A percentile compares a stretch with the other conserved stretches of the same genome.
These are phyloP conservation scores for Euphrasia confusa DNA, from an alignment of 257 asterid species.

Conservation along the genomic window DNA sequence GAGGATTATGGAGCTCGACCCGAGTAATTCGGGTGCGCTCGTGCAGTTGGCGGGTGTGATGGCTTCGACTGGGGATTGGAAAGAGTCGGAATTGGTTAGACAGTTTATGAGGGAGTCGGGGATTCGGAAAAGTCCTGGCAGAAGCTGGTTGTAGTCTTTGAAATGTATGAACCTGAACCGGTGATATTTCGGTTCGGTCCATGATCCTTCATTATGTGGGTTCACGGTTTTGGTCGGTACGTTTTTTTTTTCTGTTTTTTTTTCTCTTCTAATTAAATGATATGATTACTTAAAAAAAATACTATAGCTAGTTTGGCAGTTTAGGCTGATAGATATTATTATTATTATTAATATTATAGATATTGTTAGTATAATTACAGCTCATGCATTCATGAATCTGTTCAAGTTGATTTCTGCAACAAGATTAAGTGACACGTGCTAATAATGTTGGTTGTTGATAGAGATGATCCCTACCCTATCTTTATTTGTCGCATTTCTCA, in stretches of 20 bases:
- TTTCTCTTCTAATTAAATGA: too few species aligned
- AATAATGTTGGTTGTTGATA: neutral
- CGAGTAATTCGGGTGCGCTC: slow-evolving; percentile 58
- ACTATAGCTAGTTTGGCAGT: too few species aligned
- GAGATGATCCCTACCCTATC: slow-evolving; percentile 22
- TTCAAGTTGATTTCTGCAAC: neutral
- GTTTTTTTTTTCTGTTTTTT: too few species aligned
- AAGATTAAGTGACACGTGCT: slow-evolving; percentile 33
- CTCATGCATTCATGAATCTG: neutral
- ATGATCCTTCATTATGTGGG: too few species aligned
- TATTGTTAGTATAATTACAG: too few species aligned
- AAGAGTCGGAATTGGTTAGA: slow-evolving; percentile 56
- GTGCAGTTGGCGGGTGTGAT: slow-evolving; percentile 70
- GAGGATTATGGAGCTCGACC: slow-evolving; percentile 60
- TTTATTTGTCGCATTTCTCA: slow-evolving; percentile 22
- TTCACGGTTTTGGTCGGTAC: too few species aligned
- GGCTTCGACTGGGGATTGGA: slow-evolving; percentile 78
- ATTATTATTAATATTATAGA: too few species aligned
- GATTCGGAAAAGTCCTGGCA: slow-evolving; percentile 61
- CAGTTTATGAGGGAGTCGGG: slow-evolving; percentile 58
- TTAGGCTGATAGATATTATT: too few species aligned
- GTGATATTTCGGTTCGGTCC: too few species aligned
- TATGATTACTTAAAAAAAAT: too few species aligned
- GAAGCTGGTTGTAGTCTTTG: slow-evolving; percentile 58
- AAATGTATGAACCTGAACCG: too few species aligned